Percentiles rank a stretch among this genome's conserved stretches.
phyloP scores from a whole-genome alignment of 1,139 yeast species.

The Debaryomyces sp. region DNA sequence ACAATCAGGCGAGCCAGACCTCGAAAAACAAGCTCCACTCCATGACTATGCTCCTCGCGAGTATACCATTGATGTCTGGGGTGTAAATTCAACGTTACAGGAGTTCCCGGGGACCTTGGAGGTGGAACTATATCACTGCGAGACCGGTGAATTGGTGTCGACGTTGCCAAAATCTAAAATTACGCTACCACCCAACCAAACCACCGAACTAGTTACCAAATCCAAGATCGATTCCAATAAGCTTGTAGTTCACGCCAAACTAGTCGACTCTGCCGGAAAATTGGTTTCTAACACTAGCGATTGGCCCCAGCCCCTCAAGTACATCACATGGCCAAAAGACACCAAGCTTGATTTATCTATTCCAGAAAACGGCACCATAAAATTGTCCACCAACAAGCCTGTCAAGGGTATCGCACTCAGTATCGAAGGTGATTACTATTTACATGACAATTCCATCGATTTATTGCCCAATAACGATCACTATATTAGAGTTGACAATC shows the following conservation, averaged over 20 bases:
- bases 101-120: conserved; percentile 25
- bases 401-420: conserved; percentile 42
- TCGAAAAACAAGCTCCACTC: conserved; percentile 15
- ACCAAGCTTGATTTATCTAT: conserved; percentile 17
- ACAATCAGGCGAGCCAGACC: conserved; percentile 19
- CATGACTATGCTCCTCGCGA: conserved; percentile 25
- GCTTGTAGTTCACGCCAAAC: conserved; percentile 8
- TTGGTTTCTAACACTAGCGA: conserved; percentile 40
- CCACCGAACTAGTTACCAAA: conserved; percentile 31
- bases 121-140: conserved; percentile 32
- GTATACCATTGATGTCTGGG: conserved; percentile 44
- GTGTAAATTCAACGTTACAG: conserved; percentile 32
- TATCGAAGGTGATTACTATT: conserved; percentile 21
- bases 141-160: conserved; percentile 28
- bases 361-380: conserved; percentile 19
- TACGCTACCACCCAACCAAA: conserved; percentile 30
- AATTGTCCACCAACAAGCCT: conserved; percentile 34
- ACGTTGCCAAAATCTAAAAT: conserved; percentile 19
- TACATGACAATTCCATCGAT: conserved; percentile 48
- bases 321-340: conserved; percentile 30
- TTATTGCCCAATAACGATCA: conserved; percentile 38
- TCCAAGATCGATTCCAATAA: conserved; percentile 13
- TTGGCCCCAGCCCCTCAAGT: conserved; percentile 60
- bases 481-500: neutral
- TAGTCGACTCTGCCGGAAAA: conserved; percentile 12